A percentile compares a stretch with the other conserved stretches of the same genome.
These are phyloP conservation scores for Acer saccharum DNA, from an alignment of 345 rosid species.

Conservation along the genomic window DNA sequence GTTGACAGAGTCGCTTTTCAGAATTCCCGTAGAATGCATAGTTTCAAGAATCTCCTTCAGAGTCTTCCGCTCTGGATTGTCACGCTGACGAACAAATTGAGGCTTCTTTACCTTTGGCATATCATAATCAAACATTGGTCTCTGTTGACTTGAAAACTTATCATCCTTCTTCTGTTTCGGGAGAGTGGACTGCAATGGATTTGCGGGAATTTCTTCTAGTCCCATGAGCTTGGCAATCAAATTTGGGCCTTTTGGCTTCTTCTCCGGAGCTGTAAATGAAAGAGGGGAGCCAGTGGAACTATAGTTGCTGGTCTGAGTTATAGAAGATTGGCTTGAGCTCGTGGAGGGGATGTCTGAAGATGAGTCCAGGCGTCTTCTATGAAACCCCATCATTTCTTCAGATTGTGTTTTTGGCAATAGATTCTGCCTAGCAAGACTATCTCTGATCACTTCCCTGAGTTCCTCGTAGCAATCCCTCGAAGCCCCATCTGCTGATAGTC, in stretches of 20 bases:
- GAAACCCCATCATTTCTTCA: constrained; percentile 29
- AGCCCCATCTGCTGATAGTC: constrained; percentile 46
- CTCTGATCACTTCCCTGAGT: constrained; percentile 56
- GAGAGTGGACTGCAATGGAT: constrained; percentile 26
- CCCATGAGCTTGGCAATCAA: constrained; percentile 97
- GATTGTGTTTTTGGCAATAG: constrained; percentile 32
- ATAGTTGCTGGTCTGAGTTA: constrained; percentile 25
- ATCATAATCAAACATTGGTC: constrained; percentile 36
- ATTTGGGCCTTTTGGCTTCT: constrained; percentile 45
- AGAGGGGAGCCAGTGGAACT: constrained; percentile 41
- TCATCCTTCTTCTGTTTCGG: constrained; percentile 29
- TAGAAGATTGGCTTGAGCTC: constrained; percentile 65
- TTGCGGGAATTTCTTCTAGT: constrained; percentile 60
- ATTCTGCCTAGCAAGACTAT: constrained; percentile 66
- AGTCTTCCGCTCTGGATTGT: constrained; percentile 29
- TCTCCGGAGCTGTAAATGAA: constrained; percentile 34
- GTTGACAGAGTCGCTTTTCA: constrained; percentile 34
- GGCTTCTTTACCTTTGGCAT: constrained; percentile 40
- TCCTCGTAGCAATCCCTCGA: constrained; percentile 63
- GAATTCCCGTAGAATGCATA: constrained; percentile 45
- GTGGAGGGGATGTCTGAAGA: constrained; percentile 60
- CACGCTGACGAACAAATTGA: constrained; percentile 23
- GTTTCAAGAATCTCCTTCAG: constrained; percentile 55
- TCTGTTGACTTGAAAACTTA: constrained; percentile 24
- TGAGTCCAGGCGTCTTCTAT: constrained; percentile 36